These are phyloP conservation scores for Shiraia bambusicola DNA, from an alignment of 2,329 filamentous ascomycete genomes.

Conservation along the genomic window DNA sequence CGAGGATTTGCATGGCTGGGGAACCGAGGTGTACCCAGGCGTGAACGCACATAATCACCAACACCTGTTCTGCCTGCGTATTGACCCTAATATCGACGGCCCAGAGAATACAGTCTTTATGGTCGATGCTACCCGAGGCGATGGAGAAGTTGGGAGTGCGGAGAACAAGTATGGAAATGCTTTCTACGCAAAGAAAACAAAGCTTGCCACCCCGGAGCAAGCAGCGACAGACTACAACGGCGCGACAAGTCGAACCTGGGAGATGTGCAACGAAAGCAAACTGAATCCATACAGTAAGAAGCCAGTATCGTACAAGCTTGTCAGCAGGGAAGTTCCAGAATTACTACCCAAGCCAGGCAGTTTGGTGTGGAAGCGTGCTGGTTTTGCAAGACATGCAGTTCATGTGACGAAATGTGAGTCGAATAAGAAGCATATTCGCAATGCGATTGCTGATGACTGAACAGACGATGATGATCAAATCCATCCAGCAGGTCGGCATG, in stretches of 20 bases:
- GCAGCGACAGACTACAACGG: conserved; percentile 80
- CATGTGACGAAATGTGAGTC: conserved; percentile 84
- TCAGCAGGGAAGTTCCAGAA: conserved; percentile 77
- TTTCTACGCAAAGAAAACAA: conserved; percentile 83
- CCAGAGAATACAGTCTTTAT: conserved; percentile 82
- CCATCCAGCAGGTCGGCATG: conserved; percentile 82
- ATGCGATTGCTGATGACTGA: conserved; percentile 7
- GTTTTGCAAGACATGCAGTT: conserved; percentile 82
- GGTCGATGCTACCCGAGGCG: conserved; percentile 70
- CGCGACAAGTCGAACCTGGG: conserved; percentile 79
- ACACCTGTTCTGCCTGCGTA: conserved; percentile 86
- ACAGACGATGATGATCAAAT: conserved; percentile 77
- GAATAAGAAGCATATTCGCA: not conserved
- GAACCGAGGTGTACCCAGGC: conserved; percentile 85
- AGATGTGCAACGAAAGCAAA: conserved; percentile 81
- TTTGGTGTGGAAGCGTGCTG: conserved; percentile 85
- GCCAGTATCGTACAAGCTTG: conserved; percentile 83
- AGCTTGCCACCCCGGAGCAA: conserved; percentile 68
- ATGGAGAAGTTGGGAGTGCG: conserved; percentile 73
- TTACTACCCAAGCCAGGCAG: conserved; percentile 79
- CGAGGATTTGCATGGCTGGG: conserved; percentile 84
- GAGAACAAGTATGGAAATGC: conserved; percentile 91
- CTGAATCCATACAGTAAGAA: conserved; percentile 86
- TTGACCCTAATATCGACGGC: conserved; percentile 86
- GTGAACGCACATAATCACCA: conserved; percentile 97